phyloP scores from a whole-genome alignment of 2,329 filamentous ascomycete species.

The Tolypocladium endophyticum region DNA sequence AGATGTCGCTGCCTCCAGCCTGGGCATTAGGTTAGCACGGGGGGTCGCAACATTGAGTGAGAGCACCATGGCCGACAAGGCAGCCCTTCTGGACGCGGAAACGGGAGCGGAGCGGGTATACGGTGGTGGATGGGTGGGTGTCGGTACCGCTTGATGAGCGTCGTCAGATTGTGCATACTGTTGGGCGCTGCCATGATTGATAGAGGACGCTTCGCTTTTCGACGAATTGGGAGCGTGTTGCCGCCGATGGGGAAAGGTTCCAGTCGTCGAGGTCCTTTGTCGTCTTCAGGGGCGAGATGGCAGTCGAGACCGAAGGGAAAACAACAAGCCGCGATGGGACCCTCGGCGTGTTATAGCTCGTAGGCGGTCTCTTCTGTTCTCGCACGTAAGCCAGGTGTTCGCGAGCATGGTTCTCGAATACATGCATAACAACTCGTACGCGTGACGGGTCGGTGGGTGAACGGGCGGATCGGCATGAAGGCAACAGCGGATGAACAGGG shows the following conservation, averaged over 20 bases:
- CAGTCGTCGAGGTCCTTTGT: background rate
- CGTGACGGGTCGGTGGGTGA: background rate
- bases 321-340: background rate
- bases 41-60: background rate
- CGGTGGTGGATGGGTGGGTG: background rate
- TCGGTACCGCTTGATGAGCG: conserved; percentile 87
- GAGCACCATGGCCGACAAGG: background rate
- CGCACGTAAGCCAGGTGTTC: background rate
- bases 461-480: background rate
- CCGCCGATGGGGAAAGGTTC: no score
- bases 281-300: background rate
- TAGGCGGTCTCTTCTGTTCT: background rate
- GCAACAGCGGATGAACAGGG: background rate
- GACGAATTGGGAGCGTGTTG: background rate
- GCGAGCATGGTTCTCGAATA: background rate
- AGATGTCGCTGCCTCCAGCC: conserved; percentile 93
- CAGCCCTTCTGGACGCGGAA: background rate
- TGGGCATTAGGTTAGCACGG: conserved; percentile 42
- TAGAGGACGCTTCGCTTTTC: background rate
- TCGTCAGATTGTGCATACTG: conserved; percentile 94
- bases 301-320: background rate
- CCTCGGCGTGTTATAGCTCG: background rate
- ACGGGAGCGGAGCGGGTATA: background rate
- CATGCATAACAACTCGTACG: background rate
- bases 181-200: conserved; percentile 56